Evolutionary conservation across 108 stramenopile genomes (phyloP).

Genomic region (Pseudonitzschia multiseries): DNA sequence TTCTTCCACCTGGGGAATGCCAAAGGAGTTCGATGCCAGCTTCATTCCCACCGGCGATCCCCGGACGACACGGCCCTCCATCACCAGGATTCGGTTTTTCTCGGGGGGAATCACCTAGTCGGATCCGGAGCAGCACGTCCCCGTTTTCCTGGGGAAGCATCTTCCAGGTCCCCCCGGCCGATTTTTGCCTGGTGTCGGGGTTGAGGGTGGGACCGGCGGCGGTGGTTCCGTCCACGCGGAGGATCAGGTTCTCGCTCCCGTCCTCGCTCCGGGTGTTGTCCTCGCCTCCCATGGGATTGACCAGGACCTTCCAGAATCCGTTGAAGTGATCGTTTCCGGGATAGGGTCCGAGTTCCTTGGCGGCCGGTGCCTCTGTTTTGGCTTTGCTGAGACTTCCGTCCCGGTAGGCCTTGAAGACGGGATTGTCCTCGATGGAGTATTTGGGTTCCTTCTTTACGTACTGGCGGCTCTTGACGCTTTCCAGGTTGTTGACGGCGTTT

Average conservation of each 20-base stretch:
- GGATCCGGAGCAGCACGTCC: slow-evolving; percentile 54
- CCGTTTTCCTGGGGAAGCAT: slow-evolving; percentile 50
- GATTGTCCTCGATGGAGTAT: slow-evolving; percentile 61
- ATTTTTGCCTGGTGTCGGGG: slow-evolving; percentile 63
- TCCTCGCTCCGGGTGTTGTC: slow-evolving; percentile 27
- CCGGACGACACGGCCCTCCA: slow-evolving; percentile 53
- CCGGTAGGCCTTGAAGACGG: slow-evolving; percentile 62
- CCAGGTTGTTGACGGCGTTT: slow-evolving; percentile 19
- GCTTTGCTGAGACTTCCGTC: slow-evolving; percentile 36
- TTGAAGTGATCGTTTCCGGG: slow-evolving; percentile 65
- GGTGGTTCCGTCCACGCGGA: slow-evolving; percentile 76
- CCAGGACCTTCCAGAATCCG: slow-evolving; percentile 71
- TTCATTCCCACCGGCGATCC: slow-evolving; percentile 15
- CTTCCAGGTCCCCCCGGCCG: slow-evolving; percentile 81
- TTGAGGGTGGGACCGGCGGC: slow-evolving; percentile 79
- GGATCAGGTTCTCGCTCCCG: slow-evolving; percentile 58
- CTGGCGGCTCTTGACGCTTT: slow-evolving; percentile 19
- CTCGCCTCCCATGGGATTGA: slow-evolving; percentile 58
- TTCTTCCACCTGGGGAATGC: slow-evolving; percentile 45
- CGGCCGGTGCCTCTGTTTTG: slow-evolving; percentile 18
- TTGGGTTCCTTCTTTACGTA: slow-evolving; percentile 22
- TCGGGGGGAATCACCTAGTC: slow-evolving; percentile 79
- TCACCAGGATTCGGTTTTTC: slow-evolving; percentile 68
- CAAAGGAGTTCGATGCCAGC: slow-evolving; percentile 35
- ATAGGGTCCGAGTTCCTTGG: slow-evolving; percentile 53